Percentiles rank a stretch among this genome's conserved stretches.
phyloP scores from a whole-genome alignment of 116 monocot species.

The Iris pallida region DNA sequence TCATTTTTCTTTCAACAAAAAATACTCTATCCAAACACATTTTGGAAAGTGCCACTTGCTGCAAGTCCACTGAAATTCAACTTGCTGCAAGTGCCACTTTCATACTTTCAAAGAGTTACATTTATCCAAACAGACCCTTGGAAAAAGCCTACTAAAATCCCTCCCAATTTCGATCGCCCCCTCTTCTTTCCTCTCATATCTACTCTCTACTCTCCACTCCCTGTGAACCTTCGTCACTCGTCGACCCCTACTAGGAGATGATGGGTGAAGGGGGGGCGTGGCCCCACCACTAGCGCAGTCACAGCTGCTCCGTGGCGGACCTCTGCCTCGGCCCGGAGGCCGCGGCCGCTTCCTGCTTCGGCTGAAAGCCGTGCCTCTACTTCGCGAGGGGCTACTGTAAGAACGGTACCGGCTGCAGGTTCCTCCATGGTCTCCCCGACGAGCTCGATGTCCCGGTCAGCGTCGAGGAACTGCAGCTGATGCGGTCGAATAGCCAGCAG shows the following conservation, averaged over 20 bases:
- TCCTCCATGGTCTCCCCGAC: slow-evolving; percentile 61
- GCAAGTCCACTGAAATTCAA: no score
- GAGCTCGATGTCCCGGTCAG: slow-evolving; percentile 19
- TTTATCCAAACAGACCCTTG: no score
- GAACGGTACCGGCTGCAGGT: slow-evolving; percentile 40
- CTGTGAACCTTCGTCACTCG: slow-evolving; percentile 12
- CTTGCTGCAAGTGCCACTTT: no score
- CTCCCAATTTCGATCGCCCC: no score
- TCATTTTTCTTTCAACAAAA: no score
- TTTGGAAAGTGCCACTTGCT: no score
- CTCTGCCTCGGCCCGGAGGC: slow-evolving; percentile 38
- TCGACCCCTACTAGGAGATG: slow-evolving; percentile 8
- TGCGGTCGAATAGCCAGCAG: slow-evolving; percentile 75
- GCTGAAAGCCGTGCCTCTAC: slow-evolving; percentile 43
- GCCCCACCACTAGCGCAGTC: slow-evolving; percentile 19
- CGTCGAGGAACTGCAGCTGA: slow-evolving; percentile 50
- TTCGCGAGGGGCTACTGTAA: slow-evolving; percentile 45
- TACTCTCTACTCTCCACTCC: no score
- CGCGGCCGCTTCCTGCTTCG: slow-evolving; percentile 11
- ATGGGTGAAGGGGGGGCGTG: slow-evolving; percentile 26
- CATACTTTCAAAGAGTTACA: no score
- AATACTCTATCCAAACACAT: no score
- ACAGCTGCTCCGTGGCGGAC: slow-evolving; percentile 60
- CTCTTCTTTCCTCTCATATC: no score
- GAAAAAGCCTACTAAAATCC: no score